Base-by-base conservation (phyloP, 306 rosid genomes). In the Vicia sativa region DNA sequence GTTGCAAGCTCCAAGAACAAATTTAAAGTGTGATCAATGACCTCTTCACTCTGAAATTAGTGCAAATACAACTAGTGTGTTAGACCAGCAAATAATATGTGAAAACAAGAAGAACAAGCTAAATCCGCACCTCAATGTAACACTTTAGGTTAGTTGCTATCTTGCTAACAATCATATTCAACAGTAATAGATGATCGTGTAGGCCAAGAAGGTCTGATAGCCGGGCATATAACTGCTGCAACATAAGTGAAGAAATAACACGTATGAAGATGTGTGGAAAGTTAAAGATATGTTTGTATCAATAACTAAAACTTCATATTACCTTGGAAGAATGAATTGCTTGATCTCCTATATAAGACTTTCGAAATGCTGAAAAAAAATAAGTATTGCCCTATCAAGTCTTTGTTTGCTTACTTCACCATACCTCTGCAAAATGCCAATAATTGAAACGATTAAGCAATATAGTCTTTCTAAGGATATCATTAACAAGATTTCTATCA, bases 251-350 rank as follows among this genome's bases (percentile, higher is more conserved):
- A 46, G 31, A 65, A 65, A 48, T 65, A 29, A 54, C 14, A 46
- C 49, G 71, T 12, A 57, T 66, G 26, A 3, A 59, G 62, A 72
- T 26, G 62, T n/a, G n/a, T 11, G 12, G 11, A 60, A 34, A 54
- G 64, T 53, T 57, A 37, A 42, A 50, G 31, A 34, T 54, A 44
- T 21, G 59, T 28, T 4, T 67, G 45, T 13, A 65, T 11, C 61
- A 38, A 43, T 39, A 67, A 55, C 39, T 4, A 64, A 50, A 68
- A 71, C 58, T 26, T 43, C 71, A 45, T 68, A 68, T 80, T 86
- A 95, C 99, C 99, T 91, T 95, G 9, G 99, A 95, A 74, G 97
- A 95, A 82, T 90, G 99, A 91, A 95, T 90, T 67, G 97, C 99
- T 83, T 95, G 97, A 77, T 95, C 99, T 62, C 99, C 99, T 6